A percentile compares a stretch with the other conserved stretches of the same genome.
Conservation (phyloP, 2,329 filamentous ascomycete species). For the Aspergillus pseudoglaucus region DNA sequence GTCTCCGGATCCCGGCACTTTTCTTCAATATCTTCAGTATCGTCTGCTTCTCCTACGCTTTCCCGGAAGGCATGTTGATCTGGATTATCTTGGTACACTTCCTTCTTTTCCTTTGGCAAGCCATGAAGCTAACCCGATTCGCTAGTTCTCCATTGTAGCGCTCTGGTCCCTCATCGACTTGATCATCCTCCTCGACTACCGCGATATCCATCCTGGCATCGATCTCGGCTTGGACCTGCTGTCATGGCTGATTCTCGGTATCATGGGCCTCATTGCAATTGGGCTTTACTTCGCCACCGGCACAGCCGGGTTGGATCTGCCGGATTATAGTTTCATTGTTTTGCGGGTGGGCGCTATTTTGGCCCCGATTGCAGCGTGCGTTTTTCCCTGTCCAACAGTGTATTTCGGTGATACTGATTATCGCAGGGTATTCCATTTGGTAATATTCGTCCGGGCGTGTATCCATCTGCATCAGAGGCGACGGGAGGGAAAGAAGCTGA, state of each 20-base stretch:
- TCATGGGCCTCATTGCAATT: not conserved
- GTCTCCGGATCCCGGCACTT: not conserved
- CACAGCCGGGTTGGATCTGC: not conserved
- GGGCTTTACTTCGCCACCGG: not conserved
- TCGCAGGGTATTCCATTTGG: not conserved
- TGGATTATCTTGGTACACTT: not conserved
- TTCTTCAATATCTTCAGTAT: not conserved
- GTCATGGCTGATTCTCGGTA: not conserved
- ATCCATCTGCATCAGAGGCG: not conserved
- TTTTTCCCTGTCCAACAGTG: not conserved
- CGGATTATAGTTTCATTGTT: not conserved
- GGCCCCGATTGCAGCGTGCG: not conserved
- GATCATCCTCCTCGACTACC: not conserved
- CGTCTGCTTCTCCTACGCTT: not conserved
- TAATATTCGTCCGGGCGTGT: not conserved
- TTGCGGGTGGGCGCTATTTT: not conserved
- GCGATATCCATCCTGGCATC: not conserved
- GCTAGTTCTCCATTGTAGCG: not conserved
- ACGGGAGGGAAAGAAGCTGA: not conserved
- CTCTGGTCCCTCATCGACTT: not conserved
- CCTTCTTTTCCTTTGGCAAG: not conserved
- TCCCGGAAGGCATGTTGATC: not conserved
- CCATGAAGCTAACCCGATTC: not conserved
- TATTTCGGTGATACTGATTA: not conserved
- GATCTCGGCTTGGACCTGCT: not conserved